Base-by-base conservation (phyloP, 1,284 basidiomycete genomes). In the Farysia itapuensis region DNA sequence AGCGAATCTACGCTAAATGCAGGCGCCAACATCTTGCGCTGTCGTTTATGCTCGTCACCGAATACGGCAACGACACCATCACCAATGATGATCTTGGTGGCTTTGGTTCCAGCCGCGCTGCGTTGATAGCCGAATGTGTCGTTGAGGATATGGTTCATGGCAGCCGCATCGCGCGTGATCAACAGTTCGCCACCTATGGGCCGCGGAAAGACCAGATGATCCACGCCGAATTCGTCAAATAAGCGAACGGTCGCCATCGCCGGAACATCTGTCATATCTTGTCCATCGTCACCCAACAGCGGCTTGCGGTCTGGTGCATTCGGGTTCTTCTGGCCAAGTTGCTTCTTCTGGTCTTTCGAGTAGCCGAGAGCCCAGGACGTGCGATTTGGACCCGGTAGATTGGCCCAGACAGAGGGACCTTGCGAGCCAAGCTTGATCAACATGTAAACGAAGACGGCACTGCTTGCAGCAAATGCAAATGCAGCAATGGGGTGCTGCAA, bases 1-100 rank as follows among this genome's bases (percentile, higher is more conserved):
- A 61, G 47, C 26, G 46, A 50, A 5, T 61, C 58, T 16, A 50
- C 51, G 31, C 47, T 50, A 41, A 61, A 61, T 0, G 58, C 58
- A 6, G 58, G 58, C 5, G 51, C 32, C 1, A 61, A 51, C 58
- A 61, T 56, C 26, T 32, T 50, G 5, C 58, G 31, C 24, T 61
- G 58, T 35, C 43, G 46, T 43, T 61, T 61, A 39, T 61, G 58
- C 23, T 47, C 51, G 13, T 61, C 58, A 3, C 58, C 58, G 18
- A 61, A 61, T 3, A 51, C 48, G 13, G 52, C 58, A 1, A 61
- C 58, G 11, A 61, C 40, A 22, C 58, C 58, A 31, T 61, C 40
- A 1, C 59, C 59, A 18, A 63, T 57, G 43, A 63, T 57, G 28
- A 63, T 38, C 35, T 57, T 57, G 39, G 59, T 63, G 6, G 59